These are phyloP conservation scores for Phialophora expanda DNA, from an alignment of 2,329 filamentous ascomycete genomes.

Conservation along the genomic window DNA sequence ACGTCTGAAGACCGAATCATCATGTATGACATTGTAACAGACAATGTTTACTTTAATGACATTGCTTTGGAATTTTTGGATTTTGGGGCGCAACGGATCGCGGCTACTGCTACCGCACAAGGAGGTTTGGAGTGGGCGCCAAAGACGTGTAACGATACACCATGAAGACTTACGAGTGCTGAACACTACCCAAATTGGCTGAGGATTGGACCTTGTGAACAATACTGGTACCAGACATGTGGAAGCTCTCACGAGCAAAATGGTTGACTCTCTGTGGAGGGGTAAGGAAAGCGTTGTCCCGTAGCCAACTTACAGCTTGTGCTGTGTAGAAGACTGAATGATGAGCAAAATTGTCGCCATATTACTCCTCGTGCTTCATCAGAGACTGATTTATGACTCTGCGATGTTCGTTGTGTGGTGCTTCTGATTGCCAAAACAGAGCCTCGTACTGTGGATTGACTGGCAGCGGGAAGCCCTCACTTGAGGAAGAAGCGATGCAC, in stretches of 20 bases:
- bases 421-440: too few relatives aligned
- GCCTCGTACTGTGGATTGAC: too few relatives aligned
- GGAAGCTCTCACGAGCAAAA: conserved; percentile 33
- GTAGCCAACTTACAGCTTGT: background rate
- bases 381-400: background rate
- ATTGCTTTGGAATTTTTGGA: conserved; percentile 23
- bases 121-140: conserved; percentile 15
- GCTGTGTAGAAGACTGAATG: conserved; percentile 3
- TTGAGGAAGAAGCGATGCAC: background rate
- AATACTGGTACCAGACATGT: conserved; percentile 25
- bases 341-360: background rate
- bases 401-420: background rate
- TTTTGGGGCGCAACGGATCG: conserved; percentile 23
- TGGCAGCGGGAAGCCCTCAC: too few relatives aligned
- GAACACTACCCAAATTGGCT: conserved; percentile 17
- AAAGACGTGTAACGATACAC: conserved; percentile 33
- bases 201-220: conserved; percentile 22
- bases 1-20: conserved; percentile 22
- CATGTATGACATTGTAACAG: conserved; percentile 28
- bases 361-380: background rate
- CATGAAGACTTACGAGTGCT: conserved; percentile 26
- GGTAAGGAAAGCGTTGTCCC: conserved; percentile 1
- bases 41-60: conserved; percentile 20
- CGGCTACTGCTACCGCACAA: conserved; percentile 37
- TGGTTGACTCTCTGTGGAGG: conserved; percentile 1